phyloP scores from a whole-genome alignment of 2,329 filamentous ascomycete species.

The Cercospora berteroae region DNA sequence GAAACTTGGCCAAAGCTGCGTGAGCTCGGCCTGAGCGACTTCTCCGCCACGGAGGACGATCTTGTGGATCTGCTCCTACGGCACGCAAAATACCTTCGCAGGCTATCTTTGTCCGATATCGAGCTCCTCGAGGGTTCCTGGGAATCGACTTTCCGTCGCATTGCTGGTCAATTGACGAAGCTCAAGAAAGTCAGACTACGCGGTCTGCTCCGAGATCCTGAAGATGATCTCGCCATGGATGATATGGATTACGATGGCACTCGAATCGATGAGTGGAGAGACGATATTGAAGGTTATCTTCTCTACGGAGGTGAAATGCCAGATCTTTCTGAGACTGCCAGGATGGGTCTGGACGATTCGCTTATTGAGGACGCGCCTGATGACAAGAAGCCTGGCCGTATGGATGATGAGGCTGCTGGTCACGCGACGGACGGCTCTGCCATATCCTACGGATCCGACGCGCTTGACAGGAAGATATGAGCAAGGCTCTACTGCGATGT shows the following conservation, averaged over 20 bases:
- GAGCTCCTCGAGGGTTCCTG: not conserved
- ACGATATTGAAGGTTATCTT: not conserved
- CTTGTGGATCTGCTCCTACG: slow-evolving; percentile 8
- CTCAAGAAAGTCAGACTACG: slow-evolving; percentile 12
- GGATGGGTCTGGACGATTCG: not conserved
- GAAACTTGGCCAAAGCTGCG: slow-evolving; percentile 11
- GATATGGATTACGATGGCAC: not conserved
- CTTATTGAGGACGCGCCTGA: not conserved
- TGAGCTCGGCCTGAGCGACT: slow-evolving; percentile 3
- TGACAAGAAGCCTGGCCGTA: not conserved
- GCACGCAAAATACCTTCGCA: slow-evolving; percentile 4
- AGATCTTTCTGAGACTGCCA: not conserved
- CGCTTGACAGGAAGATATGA: not conserved
- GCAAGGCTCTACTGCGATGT: too few species aligned
- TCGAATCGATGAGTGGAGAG: not conserved
- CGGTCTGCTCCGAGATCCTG: not conserved
- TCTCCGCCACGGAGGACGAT: slow-evolving; percentile 2
- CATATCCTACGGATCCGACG: slow-evolving; percentile 7
- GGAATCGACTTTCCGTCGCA: not conserved
- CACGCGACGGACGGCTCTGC: slow-evolving; percentile 11
- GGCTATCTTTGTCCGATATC: not conserved
- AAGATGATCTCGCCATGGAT: not conserved
- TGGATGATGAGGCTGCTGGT: slow-evolving; percentile 10
- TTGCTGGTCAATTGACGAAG: slow-evolving; percentile 7
- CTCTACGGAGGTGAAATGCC: not conserved